Conservation (phyloP, 2,329 filamentous ascomycete species). For the Sporothrix dimorphospora region DNA sequence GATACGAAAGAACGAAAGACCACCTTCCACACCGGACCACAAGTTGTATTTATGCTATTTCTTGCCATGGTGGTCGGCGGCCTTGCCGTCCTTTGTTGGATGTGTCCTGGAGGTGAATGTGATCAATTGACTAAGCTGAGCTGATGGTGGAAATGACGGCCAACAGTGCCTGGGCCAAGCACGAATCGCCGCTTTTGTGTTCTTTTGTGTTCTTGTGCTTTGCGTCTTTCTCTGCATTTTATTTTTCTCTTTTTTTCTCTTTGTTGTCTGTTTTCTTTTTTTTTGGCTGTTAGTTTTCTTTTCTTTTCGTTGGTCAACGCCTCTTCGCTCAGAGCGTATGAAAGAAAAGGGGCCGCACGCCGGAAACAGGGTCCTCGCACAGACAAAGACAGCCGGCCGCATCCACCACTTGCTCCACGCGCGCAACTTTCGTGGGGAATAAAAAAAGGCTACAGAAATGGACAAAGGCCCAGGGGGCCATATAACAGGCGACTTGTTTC, state of each 20-base stretch:
- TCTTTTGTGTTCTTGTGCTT: neutral
- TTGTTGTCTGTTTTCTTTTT: neutral
- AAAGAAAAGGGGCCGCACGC: no score
- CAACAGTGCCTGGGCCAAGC: neutral
- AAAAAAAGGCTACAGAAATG: neutral
- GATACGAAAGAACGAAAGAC: no score
- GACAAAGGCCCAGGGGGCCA: neutral
- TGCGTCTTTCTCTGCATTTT: neutral
- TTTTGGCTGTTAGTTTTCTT: neutral
- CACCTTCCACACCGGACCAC: neutral
- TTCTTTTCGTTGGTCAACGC: no score
- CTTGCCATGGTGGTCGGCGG: neutral
- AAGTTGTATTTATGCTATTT: no score
- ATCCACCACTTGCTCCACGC: no score
- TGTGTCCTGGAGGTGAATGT: neutral
- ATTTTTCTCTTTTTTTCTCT: neutral
- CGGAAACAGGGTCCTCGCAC: no score
- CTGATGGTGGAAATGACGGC: slow-evolving; percentile 1
- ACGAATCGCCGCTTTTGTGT: neutral
- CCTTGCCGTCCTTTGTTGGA: neutral
- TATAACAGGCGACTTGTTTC: neutral
- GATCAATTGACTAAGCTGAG: neutral
- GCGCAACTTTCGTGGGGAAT: neutral
- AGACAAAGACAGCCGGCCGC: no score
- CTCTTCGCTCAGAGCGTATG: no score